Conservation (phyloP, 1,284 basidiomycete species). For the Mycosarcoma mackinlayi region DNA sequence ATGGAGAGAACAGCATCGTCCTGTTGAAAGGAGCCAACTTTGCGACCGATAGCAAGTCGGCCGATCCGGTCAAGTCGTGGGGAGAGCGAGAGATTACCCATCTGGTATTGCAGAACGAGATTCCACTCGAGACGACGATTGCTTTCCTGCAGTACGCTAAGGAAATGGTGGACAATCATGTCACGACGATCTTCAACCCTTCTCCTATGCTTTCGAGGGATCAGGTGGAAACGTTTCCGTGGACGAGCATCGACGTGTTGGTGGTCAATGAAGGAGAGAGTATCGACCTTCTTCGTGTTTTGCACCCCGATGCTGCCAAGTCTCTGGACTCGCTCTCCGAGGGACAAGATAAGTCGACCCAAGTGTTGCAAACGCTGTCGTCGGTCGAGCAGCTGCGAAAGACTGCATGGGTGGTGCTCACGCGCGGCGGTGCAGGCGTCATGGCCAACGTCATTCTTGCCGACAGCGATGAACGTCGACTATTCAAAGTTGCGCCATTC, state of each 20-base stretch:
- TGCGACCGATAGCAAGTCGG: conserved; percentile 25
- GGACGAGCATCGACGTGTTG: conserved; percentile 71
- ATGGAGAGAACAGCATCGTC: conserved; percentile 67
- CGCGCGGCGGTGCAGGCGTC: conserved; percentile 57
- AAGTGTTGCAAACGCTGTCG: conserved; percentile 46
- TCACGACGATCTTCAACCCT: conserved; percentile 72
- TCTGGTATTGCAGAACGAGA: conserved; percentile 74
- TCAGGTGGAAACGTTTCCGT: conserved; percentile 70
- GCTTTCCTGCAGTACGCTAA: conserved; percentile 67
- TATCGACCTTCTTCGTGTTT: conserved; percentile 60
- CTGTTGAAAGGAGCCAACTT: conserved; percentile 65
- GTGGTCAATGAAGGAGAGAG: conserved; percentile 73
- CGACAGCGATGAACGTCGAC: conserved; percentile 14
- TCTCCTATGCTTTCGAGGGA: conserved; percentile 71
- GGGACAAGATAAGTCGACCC: conserved; percentile 22
- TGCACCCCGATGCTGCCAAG: conserved; percentile 16
- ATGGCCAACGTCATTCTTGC: conserved; percentile 48
- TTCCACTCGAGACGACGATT: conserved; percentile 71
- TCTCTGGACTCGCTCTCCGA: conserved; percentile 17
- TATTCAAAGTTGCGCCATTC: conserved; percentile 46
- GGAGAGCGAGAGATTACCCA: conserved; percentile 65
- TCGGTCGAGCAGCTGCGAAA: conserved; percentile 26
- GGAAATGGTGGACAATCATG: conserved; percentile 12
- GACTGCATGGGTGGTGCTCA: conserved; percentile 62
- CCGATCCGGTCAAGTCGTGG: conserved; percentile 38